Conservation (phyloP, 257 asterid genomes). For the Datura wrightii region DNA sequence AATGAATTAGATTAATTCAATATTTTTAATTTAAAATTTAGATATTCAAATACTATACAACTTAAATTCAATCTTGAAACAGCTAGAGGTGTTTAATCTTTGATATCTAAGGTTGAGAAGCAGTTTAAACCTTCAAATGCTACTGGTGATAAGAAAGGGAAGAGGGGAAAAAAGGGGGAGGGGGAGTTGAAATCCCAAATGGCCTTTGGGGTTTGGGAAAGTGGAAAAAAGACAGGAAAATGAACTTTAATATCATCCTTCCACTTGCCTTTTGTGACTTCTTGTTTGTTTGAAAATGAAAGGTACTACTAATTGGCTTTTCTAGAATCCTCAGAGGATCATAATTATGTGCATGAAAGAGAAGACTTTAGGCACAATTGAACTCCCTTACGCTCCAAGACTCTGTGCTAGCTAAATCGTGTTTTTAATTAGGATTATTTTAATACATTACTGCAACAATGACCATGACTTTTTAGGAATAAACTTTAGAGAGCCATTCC, state of each 20-base stretch:
- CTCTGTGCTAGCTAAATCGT: no score
- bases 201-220: not conserved
- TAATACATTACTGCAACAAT: not conserved
- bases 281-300: conserved; percentile 31
- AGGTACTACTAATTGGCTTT: conserved; percentile 27
- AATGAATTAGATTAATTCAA: no score
- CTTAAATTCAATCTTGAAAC: not conserved
- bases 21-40: no score
- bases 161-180: no score
- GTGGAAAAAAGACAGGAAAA: not conserved
- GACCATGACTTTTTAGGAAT: not conserved
- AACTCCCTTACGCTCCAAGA: not conserved
- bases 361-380: not conserved
- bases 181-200: not conserved
- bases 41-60: no score
- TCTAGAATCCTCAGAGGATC: not conserved
- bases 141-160: not conserved
- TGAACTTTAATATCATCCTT: conserved; percentile 34
- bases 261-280: conserved; percentile 31
- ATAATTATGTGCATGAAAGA: not conserved
- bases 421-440: not conserved
- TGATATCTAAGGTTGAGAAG: conserved; percentile 4
- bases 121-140: not conserved
- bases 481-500: not conserved
- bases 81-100: not conserved